Evolutionary conservation across 257 asterid species (phyloP).

Genomic region (Plantago elongata): DNA sequence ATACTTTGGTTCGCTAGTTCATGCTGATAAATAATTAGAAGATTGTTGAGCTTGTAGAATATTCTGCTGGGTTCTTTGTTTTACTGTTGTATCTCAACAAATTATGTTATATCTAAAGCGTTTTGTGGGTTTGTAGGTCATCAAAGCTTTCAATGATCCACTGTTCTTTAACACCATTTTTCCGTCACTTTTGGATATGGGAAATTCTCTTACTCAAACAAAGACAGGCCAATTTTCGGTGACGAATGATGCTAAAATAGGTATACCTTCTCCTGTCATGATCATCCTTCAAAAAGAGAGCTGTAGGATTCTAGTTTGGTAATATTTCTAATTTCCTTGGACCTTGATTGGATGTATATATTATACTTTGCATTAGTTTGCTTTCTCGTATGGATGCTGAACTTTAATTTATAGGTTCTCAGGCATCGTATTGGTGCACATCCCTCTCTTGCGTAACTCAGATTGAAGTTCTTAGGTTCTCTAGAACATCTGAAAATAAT

Average conservation of each 20-base stretch:
- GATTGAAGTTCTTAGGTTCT: too few relatives aligned
- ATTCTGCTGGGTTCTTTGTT: neutral
- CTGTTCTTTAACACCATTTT: slow-evolving; percentile 65
- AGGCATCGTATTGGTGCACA: too few relatives aligned
- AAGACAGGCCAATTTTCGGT: slow-evolving; percentile 39
- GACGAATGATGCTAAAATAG: slow-evolving; percentile 47
- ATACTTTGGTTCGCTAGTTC: neutral
- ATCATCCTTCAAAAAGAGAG: slow-evolving; percentile 9
- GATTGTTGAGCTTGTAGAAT: slow-evolving; percentile 8
- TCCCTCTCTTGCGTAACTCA: too few relatives aligned
- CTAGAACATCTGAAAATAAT: too few relatives aligned
- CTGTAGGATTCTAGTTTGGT: too few relatives aligned
- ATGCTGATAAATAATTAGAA: neutral
- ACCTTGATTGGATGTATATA: neutral
- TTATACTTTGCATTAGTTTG: slow-evolving; percentile 10
- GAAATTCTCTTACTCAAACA: slow-evolving; percentile 35
- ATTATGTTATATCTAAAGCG: neutral
- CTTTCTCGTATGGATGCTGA: slow-evolving; percentile 1
- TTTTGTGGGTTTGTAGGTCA: slow-evolving; percentile 41
- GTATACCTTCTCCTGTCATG: slow-evolving; percentile 31
- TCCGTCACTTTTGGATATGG: slow-evolving; percentile 66
- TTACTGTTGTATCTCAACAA: neutral
- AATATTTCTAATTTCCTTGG: neutral
- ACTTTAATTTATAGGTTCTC: neutral
- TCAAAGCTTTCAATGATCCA: slow-evolving; percentile 68